Percentiles rank a stretch among this genome's conserved stretches.
Evolutionary conservation across 2,329 filamentous ascomycete genomes (phyloP).

Genomic region (Pseudogymnoascus sp.): DNA sequence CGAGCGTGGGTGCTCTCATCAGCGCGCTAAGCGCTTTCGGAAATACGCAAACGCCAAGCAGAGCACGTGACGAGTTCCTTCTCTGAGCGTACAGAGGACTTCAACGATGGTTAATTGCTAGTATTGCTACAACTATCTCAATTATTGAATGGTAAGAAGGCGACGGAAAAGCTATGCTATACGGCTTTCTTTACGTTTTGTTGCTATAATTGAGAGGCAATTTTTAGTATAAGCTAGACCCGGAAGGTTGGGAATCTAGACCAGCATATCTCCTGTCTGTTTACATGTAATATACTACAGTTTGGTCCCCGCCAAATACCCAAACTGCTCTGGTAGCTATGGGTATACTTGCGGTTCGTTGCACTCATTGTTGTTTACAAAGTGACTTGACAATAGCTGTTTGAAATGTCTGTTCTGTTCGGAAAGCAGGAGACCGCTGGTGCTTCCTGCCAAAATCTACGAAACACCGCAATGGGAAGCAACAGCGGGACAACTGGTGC

Average conservation of each 20-base stretch:
- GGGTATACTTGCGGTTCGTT: not conserved
- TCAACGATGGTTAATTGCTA: not conserved
- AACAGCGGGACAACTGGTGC: not conserved
- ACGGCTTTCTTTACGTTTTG: not conserved
- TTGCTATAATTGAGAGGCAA: not conserved
- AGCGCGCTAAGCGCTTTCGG: not conserved
- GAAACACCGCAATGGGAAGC: not conserved
- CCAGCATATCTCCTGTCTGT: not conserved
- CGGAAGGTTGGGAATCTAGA: not conserved
- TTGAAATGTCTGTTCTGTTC: not conserved
- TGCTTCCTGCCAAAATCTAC: not conserved
- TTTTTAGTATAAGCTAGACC: not conserved
- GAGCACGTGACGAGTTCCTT: not conserved
- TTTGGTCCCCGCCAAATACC: not conserved
- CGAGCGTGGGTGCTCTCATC: slow-evolving; percentile 6
- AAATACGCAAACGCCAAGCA: slow-evolving; percentile 2
- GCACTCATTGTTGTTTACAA: not conserved
- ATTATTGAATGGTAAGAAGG: not conserved
- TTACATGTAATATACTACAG: not conserved
- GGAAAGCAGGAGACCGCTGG: not conserved
- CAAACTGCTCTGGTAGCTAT: not conserved
- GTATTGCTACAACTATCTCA: not conserved
- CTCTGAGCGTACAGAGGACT: not conserved
- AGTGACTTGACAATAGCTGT: not conserved
- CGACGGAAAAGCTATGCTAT: not conserved